phyloP scores from a whole-genome alignment of 2,329 filamentous ascomycete species.

The Rhinocladiella mackenziei region DNA sequence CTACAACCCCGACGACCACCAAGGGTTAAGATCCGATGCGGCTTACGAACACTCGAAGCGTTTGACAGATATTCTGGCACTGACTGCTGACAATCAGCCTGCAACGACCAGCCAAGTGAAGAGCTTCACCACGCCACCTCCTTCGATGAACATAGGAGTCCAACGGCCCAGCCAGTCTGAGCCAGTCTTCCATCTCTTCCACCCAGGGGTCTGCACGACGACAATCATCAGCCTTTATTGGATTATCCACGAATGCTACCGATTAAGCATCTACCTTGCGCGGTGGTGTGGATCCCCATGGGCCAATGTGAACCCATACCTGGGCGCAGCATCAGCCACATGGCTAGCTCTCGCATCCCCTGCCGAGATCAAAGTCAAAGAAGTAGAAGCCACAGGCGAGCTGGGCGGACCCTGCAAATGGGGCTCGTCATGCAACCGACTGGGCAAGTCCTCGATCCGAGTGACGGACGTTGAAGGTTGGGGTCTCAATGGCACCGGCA shows the following conservation, averaged over 20 bases:
- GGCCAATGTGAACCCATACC: slow-evolving; percentile 75
- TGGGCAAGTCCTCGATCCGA: slow-evolving; percentile 55
- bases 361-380: slow-evolving; percentile 37
- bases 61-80: slow-evolving; percentile 74
- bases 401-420: slow-evolving; percentile 67
- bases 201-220: slow-evolving; percentile 83
- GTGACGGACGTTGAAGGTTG: slow-evolving; percentile 82
- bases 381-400: slow-evolving; percentile 53
- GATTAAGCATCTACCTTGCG: slow-evolving; percentile 45
- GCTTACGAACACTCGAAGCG: slow-evolving; percentile 88
- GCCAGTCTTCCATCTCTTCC: slow-evolving; percentile 70
- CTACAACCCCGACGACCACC: slow-evolving; percentile 68
- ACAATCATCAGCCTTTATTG: slow-evolving; percentile 69
- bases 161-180: slow-evolving; percentile 27
- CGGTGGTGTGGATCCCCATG: slow-evolving; percentile 81
- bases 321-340: slow-evolving; percentile 68
- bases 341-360: slow-evolving; percentile 72
- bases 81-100: slow-evolving; percentile 61
- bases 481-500: slow-evolving; percentile 60
- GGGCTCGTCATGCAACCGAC: slow-evolving; percentile 67
- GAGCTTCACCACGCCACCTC: slow-evolving; percentile 41
- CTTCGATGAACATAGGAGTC: slow-evolving; percentile 13
- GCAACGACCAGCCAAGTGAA: slow-evolving; percentile 56
- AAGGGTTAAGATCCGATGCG: slow-evolving; percentile 58
- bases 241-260: slow-evolving; percentile 25